These are phyloP conservation scores for Solanum paucissectum DNA, from an alignment of 257 asterid genomes.

Conservation along the genomic window DNA sequence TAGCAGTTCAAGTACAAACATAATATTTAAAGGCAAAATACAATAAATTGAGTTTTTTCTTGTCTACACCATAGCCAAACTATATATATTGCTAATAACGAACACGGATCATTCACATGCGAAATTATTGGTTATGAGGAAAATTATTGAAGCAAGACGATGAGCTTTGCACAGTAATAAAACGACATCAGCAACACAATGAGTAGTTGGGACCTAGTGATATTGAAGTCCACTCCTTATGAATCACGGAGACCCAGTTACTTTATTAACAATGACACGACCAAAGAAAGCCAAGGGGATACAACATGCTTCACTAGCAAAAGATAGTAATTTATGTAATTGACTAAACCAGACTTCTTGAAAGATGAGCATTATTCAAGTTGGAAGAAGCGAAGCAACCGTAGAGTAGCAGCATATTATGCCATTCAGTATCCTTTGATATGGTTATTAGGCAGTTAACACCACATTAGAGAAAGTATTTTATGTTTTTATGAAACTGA, in stretches of 20 bases:
- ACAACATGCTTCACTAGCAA: background rate
- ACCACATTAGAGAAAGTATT: background rate
- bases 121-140: background rate
- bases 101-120: background rate
- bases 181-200: background rate
- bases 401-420: background rate
- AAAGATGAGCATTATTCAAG: background rate
- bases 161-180: background rate
- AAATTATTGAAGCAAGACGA: background rate
- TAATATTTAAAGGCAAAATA: background rate
- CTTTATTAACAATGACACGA: background rate
- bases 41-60: background rate
- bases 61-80: background rate
- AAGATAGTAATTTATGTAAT: background rate
- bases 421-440: background rate
- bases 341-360: background rate
- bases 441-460: background rate
- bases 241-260: background rate
- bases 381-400: background rate
- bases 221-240: background rate
- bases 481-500: background rate
- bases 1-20: background rate
- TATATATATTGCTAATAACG: background rate
- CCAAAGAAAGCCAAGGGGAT: background rate
- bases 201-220: background rate